Evolutionary conservation across 352 stramenopile species (phyloP), one percentile per base, ranked within the genome.

Genomic region (Globisporangium viniferum): DNA sequence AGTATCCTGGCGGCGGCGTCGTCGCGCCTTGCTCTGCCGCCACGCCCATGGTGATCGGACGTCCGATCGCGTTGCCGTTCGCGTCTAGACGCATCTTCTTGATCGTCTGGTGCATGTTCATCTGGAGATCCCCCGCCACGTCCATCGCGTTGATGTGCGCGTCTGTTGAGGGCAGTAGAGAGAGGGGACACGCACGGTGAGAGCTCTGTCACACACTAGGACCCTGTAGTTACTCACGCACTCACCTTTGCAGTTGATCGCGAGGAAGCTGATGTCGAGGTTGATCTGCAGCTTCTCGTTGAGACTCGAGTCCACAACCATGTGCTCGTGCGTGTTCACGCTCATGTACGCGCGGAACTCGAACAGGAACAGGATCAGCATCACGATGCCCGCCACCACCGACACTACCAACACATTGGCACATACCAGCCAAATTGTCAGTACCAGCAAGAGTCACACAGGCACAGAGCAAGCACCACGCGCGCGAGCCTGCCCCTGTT

Each of bases 131-230:
- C 18, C 98, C 98, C 1, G 97, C 97, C 46, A 99, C 95, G 77
- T 99, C 98, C 91, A 99, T 99, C 4, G 95, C 94, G 80, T 99
- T 98, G 48, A 99, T 78, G 74, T 99, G 96, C 35, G 98, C 87
- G 76, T 99, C 96, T 82, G 62, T 29, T 20, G n/a, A 44, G 9
- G 3, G 46, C 49, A 6, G 5, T 12, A 20, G 41, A 36, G 31
- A 29, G 9, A 60, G 15, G 6, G 2, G 14, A 8, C 39, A 48
- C 39, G 3, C 14, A 20, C 5, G 39, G 39, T 48, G 14, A 48
- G 39, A 18, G 5, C 36, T 24, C 7, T 24, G 12, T 12, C 3
- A 60, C n/a, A 22, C 44, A 24, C 24, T 49, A 20, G 14, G 15
- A 14, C 5, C n/a, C 48, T 24, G 20, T n/a, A 35, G 31, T 48